phyloP scores from a whole-genome alignment of 495 filamentous ascomycete genomes.

The Bathelium albidoporum region DNA sequence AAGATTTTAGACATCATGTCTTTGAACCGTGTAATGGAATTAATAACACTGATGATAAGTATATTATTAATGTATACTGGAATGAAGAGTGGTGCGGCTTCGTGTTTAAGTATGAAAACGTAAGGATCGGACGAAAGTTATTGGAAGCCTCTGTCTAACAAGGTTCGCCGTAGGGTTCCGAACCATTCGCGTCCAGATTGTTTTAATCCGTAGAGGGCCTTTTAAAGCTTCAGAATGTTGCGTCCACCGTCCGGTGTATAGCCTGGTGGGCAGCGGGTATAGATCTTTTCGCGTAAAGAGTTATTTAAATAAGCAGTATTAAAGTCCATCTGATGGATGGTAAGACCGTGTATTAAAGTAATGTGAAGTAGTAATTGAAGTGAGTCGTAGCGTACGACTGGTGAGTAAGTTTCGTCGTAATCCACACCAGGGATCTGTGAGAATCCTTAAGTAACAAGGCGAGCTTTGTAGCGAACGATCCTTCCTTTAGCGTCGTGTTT shows the following conservation, averaged over 20 bases:
- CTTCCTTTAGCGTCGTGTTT: slow-evolving; percentile 10
- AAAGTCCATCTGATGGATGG: slow-evolving; percentile 8
- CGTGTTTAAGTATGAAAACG: background rate
- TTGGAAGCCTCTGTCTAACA: background rate
- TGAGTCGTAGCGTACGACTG: background rate
- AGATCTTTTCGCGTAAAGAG: background rate
- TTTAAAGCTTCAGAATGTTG: background rate
- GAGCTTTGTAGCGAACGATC: slow-evolving; percentile 10
- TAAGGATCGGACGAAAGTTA: background rate
- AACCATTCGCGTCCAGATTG: slow-evolving; percentile 10
- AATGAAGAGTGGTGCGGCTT: background rate
- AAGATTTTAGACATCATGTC: background rate
- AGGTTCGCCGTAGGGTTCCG: background rate
- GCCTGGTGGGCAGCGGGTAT: background rate
- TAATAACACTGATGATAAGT: background rate
- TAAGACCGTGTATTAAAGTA: background rate
- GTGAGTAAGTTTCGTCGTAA: slow-evolving; percentile 11
- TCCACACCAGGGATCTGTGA: slow-evolving; percentile 11
- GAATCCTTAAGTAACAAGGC: slow-evolving; percentile 14
- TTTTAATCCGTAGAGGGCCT: slow-evolving; percentile 7
- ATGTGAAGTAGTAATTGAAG: slow-evolving; percentile 7
- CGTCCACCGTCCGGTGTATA: background rate
- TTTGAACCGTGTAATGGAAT: background rate
- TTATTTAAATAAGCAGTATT: slow-evolving; percentile 3
- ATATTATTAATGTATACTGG: background rate